These are phyloP conservation scores for Chondrostereum purpureum DNA, from an alignment of 1,284 basidiomycete species.

Conservation along the genomic window DNA sequence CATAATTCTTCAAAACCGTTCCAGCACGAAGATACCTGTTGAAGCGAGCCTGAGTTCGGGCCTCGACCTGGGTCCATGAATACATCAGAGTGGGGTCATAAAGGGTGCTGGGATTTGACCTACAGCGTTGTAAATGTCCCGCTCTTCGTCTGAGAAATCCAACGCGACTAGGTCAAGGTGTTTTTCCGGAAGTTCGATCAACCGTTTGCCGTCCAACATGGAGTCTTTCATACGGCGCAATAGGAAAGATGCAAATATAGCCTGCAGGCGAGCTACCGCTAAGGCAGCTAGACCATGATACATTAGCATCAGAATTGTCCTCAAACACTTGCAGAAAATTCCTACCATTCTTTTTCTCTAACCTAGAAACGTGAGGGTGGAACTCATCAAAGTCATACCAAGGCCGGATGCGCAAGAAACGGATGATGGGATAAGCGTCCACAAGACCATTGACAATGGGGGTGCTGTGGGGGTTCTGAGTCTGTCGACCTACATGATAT, in stretches of 20 bases:
- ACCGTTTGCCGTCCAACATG: constrained; percentile 48
- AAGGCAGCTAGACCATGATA: constrained; percentile 28
- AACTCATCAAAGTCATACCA: constrained; percentile 49
- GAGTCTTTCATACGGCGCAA: constrained; percentile 51
- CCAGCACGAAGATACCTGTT: constrained; percentile 50
- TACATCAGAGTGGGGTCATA: constrained; percentile 5
- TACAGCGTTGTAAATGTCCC: constrained; percentile 50
- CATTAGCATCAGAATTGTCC: neutral
- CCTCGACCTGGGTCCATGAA: constrained; percentile 36
- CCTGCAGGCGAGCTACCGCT: constrained; percentile 45
- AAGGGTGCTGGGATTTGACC: constrained; percentile 6
- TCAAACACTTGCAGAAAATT: constrained; percentile 6
- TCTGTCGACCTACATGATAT: constrained; percentile 4
- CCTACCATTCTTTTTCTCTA: constrained; percentile 42
- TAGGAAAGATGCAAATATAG: constrained; percentile 42
- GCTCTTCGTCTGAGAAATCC: constrained; percentile 47
- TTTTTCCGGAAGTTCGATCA: constrained; percentile 54
- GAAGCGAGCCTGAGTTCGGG: constrained; percentile 48
- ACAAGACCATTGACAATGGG: constrained; percentile 49
- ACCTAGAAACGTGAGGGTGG: constrained; percentile 31
- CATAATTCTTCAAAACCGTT: constrained; percentile 54
- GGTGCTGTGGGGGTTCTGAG: constrained; percentile 34
- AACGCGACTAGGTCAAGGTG: constrained; percentile 41
- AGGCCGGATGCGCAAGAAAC: constrained; percentile 46
- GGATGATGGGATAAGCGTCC: constrained; percentile 45